Conservation (phyloP, 1,139 yeast species). For the Petasospora fabianii region DNA sequence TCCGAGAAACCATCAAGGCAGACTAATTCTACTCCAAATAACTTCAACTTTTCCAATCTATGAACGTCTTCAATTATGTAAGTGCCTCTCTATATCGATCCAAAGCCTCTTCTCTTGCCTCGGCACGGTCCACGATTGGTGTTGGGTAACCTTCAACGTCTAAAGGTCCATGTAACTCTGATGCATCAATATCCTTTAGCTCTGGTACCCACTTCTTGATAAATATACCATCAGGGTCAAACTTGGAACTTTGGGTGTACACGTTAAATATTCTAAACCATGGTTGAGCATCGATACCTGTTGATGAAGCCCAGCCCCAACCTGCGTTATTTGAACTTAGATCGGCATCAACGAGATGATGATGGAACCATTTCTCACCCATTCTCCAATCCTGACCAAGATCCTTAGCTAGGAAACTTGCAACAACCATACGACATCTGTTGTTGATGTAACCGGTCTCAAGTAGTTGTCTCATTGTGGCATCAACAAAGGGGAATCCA, state of each 20-base stretch:
- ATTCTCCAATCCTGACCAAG: conserved; percentile 51
- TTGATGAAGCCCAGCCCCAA: conserved; percentile 53
- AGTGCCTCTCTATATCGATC: conserved; percentile 37
- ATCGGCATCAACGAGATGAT: conserved; percentile 48
- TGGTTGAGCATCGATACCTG: conserved; percentile 54
- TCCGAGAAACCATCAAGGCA: too few relatives aligned
- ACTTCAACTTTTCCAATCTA: too few relatives aligned
- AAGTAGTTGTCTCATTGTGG: conserved; percentile 49
- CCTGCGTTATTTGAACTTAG: conserved; percentile 54
- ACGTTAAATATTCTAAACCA: conserved; percentile 55
- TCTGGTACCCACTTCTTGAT: conserved; percentile 52
- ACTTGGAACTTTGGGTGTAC: conserved; percentile 45
- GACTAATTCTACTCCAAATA: not conserved
- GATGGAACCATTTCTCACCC: conserved; percentile 51
- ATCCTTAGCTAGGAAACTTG: conserved; percentile 50
- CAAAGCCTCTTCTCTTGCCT: conserved; percentile 37
- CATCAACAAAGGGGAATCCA: conserved; percentile 55
- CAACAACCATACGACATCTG: conserved; percentile 50
- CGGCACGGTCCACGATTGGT: conserved; percentile 41
- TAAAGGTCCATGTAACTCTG: conserved; percentile 25
- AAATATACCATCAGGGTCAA: conserved; percentile 44
- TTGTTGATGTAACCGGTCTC: conserved; percentile 53
- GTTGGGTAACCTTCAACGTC: conserved; percentile 34
- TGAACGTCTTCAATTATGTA: conserved; percentile 8
- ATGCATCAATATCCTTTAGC: conserved; percentile 30